Conservation (phyloP, 1,284 basidiomycete genomes). For the Ceratobasidium sp. region DNA sequence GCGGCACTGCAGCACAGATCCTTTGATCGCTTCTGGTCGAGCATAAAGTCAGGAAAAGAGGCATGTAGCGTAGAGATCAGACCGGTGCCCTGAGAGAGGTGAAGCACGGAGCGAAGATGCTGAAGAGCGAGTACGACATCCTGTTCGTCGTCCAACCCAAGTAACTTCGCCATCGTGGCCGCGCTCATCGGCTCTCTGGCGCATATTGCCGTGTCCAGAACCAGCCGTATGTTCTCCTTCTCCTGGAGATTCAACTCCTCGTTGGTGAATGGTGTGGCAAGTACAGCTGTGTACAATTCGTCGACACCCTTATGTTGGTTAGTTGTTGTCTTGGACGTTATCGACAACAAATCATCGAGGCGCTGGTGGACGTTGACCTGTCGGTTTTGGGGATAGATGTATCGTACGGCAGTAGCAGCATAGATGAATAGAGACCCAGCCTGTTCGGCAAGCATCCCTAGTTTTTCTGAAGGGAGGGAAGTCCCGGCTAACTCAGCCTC, state of each 20-base stretch:
- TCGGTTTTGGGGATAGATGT: neutral
- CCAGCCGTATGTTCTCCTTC: neutral
- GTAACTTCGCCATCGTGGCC: neutral
- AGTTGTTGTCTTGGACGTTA: neutral
- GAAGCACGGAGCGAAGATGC: neutral
- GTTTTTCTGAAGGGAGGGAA: neutral
- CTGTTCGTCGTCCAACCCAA: neutral
- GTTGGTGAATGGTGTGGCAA: neutral
- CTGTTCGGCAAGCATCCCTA: conserved; percentile 15
- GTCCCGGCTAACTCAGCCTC: neutral
- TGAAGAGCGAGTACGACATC: neutral
- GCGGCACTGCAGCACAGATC: neutral
- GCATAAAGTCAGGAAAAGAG: conserved; percentile 6
- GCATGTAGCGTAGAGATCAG: conserved; percentile 1
- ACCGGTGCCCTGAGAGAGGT: neutral
- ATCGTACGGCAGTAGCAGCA: conserved; percentile 27
- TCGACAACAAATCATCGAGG: neutral
- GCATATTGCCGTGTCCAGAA: conserved; percentile 7
- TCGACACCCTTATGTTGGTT: neutral
- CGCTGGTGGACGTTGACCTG: neutral
- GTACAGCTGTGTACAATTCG: neutral
- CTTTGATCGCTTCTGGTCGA: neutral
- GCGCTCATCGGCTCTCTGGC: conserved; percentile 3
- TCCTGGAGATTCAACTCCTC: neutral
- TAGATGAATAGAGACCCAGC: conserved; percentile 36